Base-by-base conservation (phyloP, 2,329 filamentous ascomycete genomes). In the Thelonectria olida region DNA sequence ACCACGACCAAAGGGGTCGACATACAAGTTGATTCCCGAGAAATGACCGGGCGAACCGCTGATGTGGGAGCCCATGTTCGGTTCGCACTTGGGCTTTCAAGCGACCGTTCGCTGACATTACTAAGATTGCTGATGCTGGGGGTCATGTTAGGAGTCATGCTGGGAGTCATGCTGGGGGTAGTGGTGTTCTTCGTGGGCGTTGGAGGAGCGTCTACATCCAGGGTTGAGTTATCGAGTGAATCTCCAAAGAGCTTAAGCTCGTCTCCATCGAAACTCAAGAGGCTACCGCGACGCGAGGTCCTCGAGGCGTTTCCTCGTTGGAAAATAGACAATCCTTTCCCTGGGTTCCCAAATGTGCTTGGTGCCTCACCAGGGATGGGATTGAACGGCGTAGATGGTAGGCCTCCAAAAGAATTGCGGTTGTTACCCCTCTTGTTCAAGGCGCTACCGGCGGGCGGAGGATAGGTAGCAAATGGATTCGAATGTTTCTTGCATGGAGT, bases 401-500 rank as follows among this genome's bases (percentile, higher is more conserved):
- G 87, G 12, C 89, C 78, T 28, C 72, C 90, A 74, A 96, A 94
- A 10, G 92, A 90, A 64, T 92, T 89, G 62, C 88, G 86, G 58
- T 72, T 78, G 57, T 88, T 86, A 65, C 88, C 69, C 85, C 85
- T 74, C 88, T 85, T 73, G 78, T 90, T 91, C 55, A 90, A 83
- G 8, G 82, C 82, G 67, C 85, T 89, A 53, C 88, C 88, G 12
- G 82, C 80, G 1, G 81, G 81, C 1, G 84, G 85, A 1, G 88
- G 87, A 76, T 86, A 86, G 52, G 91, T 87, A 69, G 91, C 84
- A 78, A 94, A 87, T 58, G 90, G 80, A 67, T 88, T 89, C 5
- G 84, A 82, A 54, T 91, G 89, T 74, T 96, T 93, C 81, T 98
- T 99, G 79, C 96, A 98, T 1, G 96, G 96, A 1, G 96, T 99